Evolutionary conservation across 257 asterid genomes (phyloP), one percentile per base, ranked within the genome.

Genomic region (Galeopsis tetrahit): DNA sequence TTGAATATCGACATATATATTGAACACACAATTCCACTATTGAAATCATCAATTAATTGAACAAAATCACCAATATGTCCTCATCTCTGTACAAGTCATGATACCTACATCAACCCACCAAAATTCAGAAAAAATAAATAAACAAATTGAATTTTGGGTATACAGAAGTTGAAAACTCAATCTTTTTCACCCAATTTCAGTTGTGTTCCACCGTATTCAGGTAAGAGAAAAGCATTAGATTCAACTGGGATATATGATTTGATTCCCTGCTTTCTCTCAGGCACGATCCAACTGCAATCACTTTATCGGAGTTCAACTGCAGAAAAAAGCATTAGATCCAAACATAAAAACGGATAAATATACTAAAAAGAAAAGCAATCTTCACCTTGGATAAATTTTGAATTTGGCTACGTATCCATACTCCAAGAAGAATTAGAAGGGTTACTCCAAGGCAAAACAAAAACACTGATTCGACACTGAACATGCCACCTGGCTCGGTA

Each of bases 381-480:
- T 67, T 79, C 72, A 92, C 99, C 99, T 92, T 92, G 52, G 98
- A 95, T 33, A 86, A 55, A 56, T 85, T 65, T 63, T 88, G 96
- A 72, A 92, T 65, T 82, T 88, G 96, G 73, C 83, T 43, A 32
- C 83, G 92, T 63, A 86, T 77, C 95, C 96, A 89, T 68, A 87
- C 70, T 39, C 87, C 96, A 17, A 89, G 84, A 75, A 92, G 86
- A 35, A 84, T 82, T 34, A 95, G 72, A 73, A 90, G 86, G 38
- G 96, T 96, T 39, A 89, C 61, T 53, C 86, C 97, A 58, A 95
- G 96, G 84, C 83, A 85, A 82, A 92, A 87, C 84, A 95, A 80
- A 88, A 95, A 92, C 28, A 95, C 97, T 55, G 99, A 87, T 86
- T 95, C 99, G 10, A 95, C 90, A 67, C 96, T 89, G 85, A 90